Base-by-base conservation (phyloP, 169 alveolate genomes). In the Cryptosporidium xiaoi region DNA sequence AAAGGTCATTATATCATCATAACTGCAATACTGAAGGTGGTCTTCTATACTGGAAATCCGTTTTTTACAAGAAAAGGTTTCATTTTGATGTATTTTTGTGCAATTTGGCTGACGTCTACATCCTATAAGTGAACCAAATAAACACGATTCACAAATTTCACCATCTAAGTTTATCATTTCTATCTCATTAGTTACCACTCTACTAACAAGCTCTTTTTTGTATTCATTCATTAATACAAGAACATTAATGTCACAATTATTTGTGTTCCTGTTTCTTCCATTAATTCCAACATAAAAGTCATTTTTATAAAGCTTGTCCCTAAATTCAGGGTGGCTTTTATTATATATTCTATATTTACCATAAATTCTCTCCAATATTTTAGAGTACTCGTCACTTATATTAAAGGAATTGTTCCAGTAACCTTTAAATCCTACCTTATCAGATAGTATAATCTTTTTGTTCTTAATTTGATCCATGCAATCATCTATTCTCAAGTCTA, bases 211-310 rank as follows among this genome's bases (percentile, higher is more conserved):
- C 20, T 69, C 68, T 24, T 69, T 69, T 10, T 53, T 33, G 18
- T 51, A 40, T 34, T 51, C 66, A 33, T 33, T 69, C 83, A 69
- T 55, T 48, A 69, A 55, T n/a, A 69, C 36, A 31, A 29, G 56
- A 64, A 51, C 51, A 34, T 69, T 69, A n/a, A 34, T 20, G 24
- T 31, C 65, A 69, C 83, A 69, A 0, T 44, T 7, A 16, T 1
- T 24, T 1, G 6, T 20, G 33, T 50, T 66, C 24, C 15, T 34
- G 18, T 24, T 24, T 3, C 10, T 3, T 6, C 10, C 10, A 40
- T 1, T 3, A 40, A 40, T 40, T 8, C 48, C 48, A 40, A 3
- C 48, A 13, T 53, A 53, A 0, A 44, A 8, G 27, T 1, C 34
- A 33, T 53, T 69, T 36, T 51, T 55, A 10, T 16, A 34, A 31